Evolutionary conservation across 768 basidiomycete species (phyloP).

Genomic region (Holtermannia corniformis): DNA sequence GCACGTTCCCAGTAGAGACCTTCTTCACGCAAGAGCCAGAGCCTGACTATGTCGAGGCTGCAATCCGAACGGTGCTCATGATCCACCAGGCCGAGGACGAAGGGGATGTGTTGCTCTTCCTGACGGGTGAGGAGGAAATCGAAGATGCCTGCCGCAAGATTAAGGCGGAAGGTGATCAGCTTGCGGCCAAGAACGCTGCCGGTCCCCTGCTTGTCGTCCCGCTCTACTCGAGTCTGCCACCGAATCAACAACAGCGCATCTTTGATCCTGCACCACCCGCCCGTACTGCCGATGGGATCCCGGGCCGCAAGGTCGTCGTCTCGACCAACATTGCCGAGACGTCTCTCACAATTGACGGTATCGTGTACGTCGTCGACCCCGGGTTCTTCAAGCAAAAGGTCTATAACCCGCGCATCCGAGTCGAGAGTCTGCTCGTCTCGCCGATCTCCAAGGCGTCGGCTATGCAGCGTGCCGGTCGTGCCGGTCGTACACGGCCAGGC

Average conservation of each 20-base stretch:
- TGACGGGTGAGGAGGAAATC: slow-evolving; percentile 97
- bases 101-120: slow-evolving; percentile 85
- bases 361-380: slow-evolving; percentile 98
- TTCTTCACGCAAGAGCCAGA: slow-evolving; percentile 65
- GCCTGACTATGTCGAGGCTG: slow-evolving; percentile 92
- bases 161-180: slow-evolving; percentile 77
- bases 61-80: slow-evolving; percentile 91
- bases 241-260: slow-evolving; percentile 89
- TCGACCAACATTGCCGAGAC: slow-evolving; percentile 98
- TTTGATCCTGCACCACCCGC: slow-evolving; percentile 78
- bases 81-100: slow-evolving; percentile 92
- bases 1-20: slow-evolving; percentile 69
- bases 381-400: slow-evolving; percentile 98
- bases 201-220: slow-evolving; percentile 86
- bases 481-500: slow-evolving; percentile 88
- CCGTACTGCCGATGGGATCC: slow-evolving; percentile 55
- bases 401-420: slow-evolving; percentile 93
- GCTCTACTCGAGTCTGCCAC: slow-evolving; percentile 88
- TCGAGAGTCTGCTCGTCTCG: slow-evolving; percentile 83
- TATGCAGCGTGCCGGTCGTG: slow-evolving; percentile 91
- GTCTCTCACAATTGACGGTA: slow-evolving; percentile 93
- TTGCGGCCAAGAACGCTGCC: slow-evolving; percentile 53
- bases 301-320: slow-evolving; percentile 86
- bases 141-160: slow-evolving; percentile 93
- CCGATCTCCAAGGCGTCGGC: slow-evolving; percentile 96